Base-by-base conservation (phyloP, 768 basidiomycete genomes). In the Gyrodon lividus region DNA sequence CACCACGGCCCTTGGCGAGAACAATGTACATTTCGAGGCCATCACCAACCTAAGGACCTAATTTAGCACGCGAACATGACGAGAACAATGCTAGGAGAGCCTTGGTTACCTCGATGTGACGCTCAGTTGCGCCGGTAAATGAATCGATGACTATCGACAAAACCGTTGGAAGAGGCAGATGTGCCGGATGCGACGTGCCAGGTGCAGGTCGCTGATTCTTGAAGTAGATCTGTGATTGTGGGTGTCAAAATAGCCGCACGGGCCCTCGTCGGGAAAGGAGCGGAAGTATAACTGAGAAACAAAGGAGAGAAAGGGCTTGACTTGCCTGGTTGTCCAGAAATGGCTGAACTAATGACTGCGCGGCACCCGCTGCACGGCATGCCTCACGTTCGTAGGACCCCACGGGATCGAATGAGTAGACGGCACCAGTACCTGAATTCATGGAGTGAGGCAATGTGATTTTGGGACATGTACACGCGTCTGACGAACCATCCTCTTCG, bases 321-420 rank as follows among this genome's bases (percentile, higher is more conserved):
- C 88, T 73, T 64, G 87, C 96, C 83, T 98, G 95, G 71, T 97
- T 98, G 73, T 99, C 97, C 61, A 99, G 74, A 83, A 99, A 97
- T 2, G 97, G 97, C 64, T 99, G 97, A 6, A 99, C 83, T 20
- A 99, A 81, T 43, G 85, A 81, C 67, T 92, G 89, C n/a, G 95
- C 96, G 14, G 95, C 89, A 44, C 97, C 97, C 43, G 95, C 94
- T 34, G 95, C 95, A 56, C 97, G 87, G 74, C 95, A 98, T 28
- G 90, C 83, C 74, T 97, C 94, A 54, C 97, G 89, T 72, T 98
- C 95, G 70, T 99, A 99, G 43, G 91, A 94, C 23, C 97, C 97
- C 28, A 98, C 93, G 34, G 97, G 97, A 72, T 99, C 97, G 70
- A 97, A 99, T n/a, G 96, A 98, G 78, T 99, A 99, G 26, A 99